Percentiles rank a stretch among this genome's conserved stretches.
Evolutionary conservation across 2,329 filamentous ascomycete species (phyloP).

Genomic region (Cladosporium austrohemisphaericum): DNA sequence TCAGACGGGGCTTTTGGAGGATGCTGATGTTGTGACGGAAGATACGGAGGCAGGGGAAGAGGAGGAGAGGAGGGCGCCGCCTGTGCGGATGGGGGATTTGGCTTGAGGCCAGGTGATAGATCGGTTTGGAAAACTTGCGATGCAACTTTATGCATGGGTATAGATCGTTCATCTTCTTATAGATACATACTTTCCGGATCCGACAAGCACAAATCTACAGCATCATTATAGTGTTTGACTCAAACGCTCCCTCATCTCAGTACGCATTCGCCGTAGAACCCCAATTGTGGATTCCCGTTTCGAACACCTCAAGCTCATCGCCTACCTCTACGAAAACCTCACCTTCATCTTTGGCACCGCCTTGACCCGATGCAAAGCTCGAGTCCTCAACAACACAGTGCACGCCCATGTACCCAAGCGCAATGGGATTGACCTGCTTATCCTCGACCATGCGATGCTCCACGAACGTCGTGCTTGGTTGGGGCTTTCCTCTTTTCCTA

Average conservation of each 20-base stretch:
- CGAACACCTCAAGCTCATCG: conserved; percentile 2
- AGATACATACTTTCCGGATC: too few species aligned
- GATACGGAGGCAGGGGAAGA: too few species aligned
- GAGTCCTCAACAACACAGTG: conserved; percentile 6
- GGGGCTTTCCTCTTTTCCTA: conserved; percentile 4
- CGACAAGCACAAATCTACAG: too few species aligned
- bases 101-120: too few species aligned
- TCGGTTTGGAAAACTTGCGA: too few species aligned
- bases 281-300: neutral
- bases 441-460: conserved; percentile 1
- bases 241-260: too few species aligned
- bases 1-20: conserved; percentile 19
- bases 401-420: conserved; percentile 5
- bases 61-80: too few species aligned
- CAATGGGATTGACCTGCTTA: conserved; percentile 2
- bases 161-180: too few species aligned
- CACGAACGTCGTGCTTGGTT: conserved; percentile 1
- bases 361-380: neutral
- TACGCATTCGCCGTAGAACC: neutral
- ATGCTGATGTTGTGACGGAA: too few species aligned
- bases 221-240: too few species aligned
- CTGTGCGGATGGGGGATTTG: too few species aligned
- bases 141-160: too few species aligned
- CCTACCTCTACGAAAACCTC: neutral
- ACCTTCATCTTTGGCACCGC: neutral